phyloP scores from a whole-genome alignment of 2,329 filamentous ascomycete species.

The Ophiostoma ips region DNA sequence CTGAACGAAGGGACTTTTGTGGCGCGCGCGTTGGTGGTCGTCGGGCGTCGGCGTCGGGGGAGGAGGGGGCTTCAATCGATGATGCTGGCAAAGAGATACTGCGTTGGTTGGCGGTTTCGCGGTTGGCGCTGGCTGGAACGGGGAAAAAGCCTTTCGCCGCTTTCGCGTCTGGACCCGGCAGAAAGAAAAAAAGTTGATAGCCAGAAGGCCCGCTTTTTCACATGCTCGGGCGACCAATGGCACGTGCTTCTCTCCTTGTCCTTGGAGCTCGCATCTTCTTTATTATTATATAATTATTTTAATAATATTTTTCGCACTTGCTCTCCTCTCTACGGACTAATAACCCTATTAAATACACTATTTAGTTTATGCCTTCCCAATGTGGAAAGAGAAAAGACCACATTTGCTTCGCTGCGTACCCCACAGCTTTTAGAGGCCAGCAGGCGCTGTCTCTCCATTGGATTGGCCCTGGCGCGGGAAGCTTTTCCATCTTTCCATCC shows the following conservation, averaged over 20 bases:
- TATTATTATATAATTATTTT: neutral
- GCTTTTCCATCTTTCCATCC: neutral
- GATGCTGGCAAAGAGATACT: neutral
- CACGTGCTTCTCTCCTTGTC: neutral
- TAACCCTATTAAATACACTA: neutral
- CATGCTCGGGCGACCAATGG: neutral
- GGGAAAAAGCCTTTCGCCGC: conserved; percentile 4
- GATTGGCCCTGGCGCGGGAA: neutral
- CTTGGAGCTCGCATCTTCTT: neutral
- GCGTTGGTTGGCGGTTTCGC: neutral
- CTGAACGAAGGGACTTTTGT: too few relatives aligned
- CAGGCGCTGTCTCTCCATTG: neutral
- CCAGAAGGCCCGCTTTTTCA: neutral
- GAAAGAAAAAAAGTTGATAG: neutral
- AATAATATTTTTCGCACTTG: neutral
- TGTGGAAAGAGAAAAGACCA: neutral
- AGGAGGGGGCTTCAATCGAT: too few relatives aligned
- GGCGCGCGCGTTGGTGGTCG: neutral
- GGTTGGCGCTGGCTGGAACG: neutral
- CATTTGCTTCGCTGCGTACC: neutral
- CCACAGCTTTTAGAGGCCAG: neutral
- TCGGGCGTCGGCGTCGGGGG: too few relatives aligned
- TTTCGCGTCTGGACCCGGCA: conserved; percentile 1
- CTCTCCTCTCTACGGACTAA: neutral
- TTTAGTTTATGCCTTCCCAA: neutral